Evolutionary conservation across 768 basidiomycete species (phyloP).

Genomic region (Boletus subcaerulescens): DNA sequence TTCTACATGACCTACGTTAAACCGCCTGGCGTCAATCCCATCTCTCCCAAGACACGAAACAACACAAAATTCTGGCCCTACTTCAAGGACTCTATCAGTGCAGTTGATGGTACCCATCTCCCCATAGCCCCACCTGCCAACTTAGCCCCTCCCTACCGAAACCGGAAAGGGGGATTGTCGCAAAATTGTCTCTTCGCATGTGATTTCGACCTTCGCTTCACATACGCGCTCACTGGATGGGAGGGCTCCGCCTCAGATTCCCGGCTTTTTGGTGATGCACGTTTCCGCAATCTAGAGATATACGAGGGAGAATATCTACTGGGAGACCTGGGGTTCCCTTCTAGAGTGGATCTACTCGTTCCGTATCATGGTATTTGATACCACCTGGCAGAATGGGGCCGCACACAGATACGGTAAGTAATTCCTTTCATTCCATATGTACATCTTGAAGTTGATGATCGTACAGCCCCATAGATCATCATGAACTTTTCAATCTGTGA

Average conservation of each 20-base stretch:
- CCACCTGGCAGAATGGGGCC: conserved; percentile 36
- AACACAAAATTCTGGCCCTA: not conserved
- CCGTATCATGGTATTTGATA: conserved; percentile 36
- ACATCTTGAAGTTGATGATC: not conserved
- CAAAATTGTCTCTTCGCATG: conserved; percentile 39
- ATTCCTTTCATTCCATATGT: too few relatives aligned
- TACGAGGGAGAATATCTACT: conserved; percentile 34
- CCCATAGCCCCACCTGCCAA: not conserved
- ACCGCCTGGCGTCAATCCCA: too few relatives aligned
- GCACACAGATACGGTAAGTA: not conserved
- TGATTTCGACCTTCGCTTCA: conserved; percentile 34
- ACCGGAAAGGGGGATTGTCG: conserved; percentile 29
- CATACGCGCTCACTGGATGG: conserved; percentile 39
- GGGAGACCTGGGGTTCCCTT: not conserved
- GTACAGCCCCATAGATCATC: conserved; percentile 8
- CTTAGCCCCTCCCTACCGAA: not conserved
- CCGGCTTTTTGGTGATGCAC: conserved; percentile 14
- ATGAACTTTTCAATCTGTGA: conserved; percentile 26
- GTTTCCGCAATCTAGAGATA: conserved; percentile 27
- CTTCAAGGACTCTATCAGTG: not conserved
- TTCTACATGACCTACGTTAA: too few relatives aligned
- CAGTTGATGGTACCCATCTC: not conserved
- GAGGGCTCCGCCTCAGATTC: conserved; percentile 40
- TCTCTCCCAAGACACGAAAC: not conserved
- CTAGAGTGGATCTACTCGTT: conserved; percentile 14